Base-by-base conservation (phyloP, 2,329 filamentous ascomycete species). In the Diaporthe longicolla region DNA sequence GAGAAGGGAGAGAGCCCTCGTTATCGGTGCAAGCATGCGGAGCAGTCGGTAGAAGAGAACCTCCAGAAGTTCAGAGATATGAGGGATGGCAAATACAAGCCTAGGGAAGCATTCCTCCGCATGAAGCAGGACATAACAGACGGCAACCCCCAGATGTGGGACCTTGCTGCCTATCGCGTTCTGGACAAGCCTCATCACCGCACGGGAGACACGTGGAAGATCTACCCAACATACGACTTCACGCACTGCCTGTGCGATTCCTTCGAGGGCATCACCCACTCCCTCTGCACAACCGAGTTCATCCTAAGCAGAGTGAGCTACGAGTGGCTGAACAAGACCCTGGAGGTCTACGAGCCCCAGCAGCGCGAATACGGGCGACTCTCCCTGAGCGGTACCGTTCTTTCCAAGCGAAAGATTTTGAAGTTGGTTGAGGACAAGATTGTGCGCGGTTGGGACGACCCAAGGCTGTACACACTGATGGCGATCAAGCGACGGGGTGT, bases 81-180 rank as follows among this genome's bases (percentile, higher is more conserved):
- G 96, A 89, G 92, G 69, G 95, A 97, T 80, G 96, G 96, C 26
- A 94, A 96, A 83, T 98, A 98, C 84, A 92, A 93, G 82, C 92
- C 95, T 0, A 91, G 92, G 79, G 92, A 95, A 82, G 96, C 95
- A 1, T 93, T 95, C 79, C 86, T 98, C 70, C 92, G 96, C 75
- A 98, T 98, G 95, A 97, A 97, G 86, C 94, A 97, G 87, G 90
- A 95, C 77, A 94, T 94, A 76, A 90, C 90, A 68, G 92, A 93
- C 78, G 92, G 93, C 40, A 98, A 98, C 82, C 95, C 95, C 9
- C 94, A 97, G 83, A 95, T 98, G 94, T 98, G 96, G 96, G 96
- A 98, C 86, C 85, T 98, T 71, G 94, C 94, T 2, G 96, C 96
- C 21, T 98, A 98, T 83, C 91, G 96, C 75, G 92, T 98, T 72